These are phyloP conservation scores for Eucommia ulmoides DNA, from an alignment of 257 asterid genomes.

Conservation along the genomic window DNA sequence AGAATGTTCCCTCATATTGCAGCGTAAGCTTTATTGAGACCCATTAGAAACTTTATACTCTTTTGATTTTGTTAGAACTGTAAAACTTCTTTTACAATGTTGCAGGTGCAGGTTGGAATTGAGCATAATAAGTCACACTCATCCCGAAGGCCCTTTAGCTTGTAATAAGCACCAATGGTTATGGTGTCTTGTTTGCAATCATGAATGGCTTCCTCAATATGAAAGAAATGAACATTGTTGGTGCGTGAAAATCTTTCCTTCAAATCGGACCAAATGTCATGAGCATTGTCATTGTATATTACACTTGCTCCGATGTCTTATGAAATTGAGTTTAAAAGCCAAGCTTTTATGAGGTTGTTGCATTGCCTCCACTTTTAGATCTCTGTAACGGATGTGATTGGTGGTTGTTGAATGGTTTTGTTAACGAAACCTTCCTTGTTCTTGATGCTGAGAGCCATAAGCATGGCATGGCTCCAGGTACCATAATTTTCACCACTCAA, in stretches of 20 bases:
- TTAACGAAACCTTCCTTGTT: no score
- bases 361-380: not conserved
- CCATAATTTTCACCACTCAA: no score
- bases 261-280: not conserved
- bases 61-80: not conserved
- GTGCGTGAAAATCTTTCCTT: not conserved
- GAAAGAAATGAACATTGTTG: no score
- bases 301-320: not conserved
- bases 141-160: not conserved
- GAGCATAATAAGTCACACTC: not conserved
- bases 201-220: no score
- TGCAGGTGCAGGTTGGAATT: not conserved
- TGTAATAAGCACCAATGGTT: no score
- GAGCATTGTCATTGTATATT: no score
- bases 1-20: not conserved
- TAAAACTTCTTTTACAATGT: not conserved
- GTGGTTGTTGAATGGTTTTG: no score
- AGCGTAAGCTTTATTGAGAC: no score
- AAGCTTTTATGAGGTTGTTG: not conserved
- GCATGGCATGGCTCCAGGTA: not conserved
- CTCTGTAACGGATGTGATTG: not conserved
- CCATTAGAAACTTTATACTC: no score
- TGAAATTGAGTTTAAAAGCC: not conserved
- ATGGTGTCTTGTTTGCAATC: no score
- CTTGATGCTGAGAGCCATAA: not conserved